A percentile compares a stretch with the other conserved stretches of the same genome.
Evolutionary conservation across 177 flowering plant species (phyloP).

Genomic region (Vitis hybrid): DNA sequence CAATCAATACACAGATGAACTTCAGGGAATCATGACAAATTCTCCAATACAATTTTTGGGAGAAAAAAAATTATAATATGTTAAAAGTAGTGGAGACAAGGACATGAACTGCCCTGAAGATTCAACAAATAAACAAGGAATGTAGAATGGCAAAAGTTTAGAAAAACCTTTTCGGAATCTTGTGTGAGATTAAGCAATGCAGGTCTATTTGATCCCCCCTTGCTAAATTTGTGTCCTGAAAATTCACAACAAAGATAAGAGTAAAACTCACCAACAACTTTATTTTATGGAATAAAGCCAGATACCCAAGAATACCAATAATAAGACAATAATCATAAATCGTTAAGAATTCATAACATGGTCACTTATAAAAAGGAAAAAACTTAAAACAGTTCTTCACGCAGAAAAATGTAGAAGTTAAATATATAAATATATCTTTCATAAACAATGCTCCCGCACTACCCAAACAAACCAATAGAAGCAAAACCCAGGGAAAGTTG

Average conservation of each 20-base stretch:
- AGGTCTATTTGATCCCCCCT: constrained; percentile 60
- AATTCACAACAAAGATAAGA: constrained; percentile 3
- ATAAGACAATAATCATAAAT: too few species aligned
- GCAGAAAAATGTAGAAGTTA: background rate
- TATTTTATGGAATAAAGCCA: background rate
- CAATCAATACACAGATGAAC: background rate
- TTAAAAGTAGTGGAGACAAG: background rate
- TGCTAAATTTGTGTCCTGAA: constrained; percentile 65
- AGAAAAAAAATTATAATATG: background rate
- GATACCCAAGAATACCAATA: too few species aligned
- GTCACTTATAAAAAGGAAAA: background rate
- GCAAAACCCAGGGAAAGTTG: background rate
- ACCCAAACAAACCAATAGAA: background rate
- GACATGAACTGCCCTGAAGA: background rate
- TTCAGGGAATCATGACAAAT: background rate
- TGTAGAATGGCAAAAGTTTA: background rate
- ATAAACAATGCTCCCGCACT: background rate
- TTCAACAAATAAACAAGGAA: background rate
- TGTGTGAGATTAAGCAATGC: constrained; percentile 64
- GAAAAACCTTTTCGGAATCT: constrained; percentile 32
- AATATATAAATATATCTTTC: background rate
- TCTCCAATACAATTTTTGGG: background rate
- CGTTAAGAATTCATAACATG: too few species aligned
- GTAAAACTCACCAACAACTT: background rate
- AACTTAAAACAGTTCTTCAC: background rate